A percentile compares a stretch with the other conserved stretches of the same genome.
These are phyloP conservation scores for Porogramme epimiltina DNA, from an alignment of 1,284 basidiomycete genomes.

Conservation along the genomic window DNA sequence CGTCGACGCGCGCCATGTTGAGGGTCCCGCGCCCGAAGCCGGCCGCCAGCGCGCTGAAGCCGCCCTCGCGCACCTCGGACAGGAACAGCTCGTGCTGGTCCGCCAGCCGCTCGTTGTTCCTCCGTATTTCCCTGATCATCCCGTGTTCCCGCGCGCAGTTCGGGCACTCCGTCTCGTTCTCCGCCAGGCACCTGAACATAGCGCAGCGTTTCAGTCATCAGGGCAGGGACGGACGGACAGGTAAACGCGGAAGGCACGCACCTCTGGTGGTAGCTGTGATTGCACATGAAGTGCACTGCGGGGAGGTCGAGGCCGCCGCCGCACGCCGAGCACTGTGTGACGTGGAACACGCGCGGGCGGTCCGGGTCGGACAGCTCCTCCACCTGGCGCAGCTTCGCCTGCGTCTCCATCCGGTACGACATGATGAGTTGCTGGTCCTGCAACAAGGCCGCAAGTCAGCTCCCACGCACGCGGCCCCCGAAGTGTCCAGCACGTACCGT, in stretches of 20 bases:
- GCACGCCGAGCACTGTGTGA: conserved; percentile 89
- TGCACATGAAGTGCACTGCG: conserved; percentile 97
- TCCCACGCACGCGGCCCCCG: no score
- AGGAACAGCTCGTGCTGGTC: conserved; percentile 91
- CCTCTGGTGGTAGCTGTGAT: conserved; percentile 96
- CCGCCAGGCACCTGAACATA: conserved; percentile 71
- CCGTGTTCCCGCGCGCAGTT: conserved; percentile 85
- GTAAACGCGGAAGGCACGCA: no score
- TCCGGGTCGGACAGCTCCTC: conserved; percentile 76
- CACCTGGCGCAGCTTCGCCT: conserved; percentile 81
- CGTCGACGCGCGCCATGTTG: conserved; percentile 39
- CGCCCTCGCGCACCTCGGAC: conserved; percentile 81
- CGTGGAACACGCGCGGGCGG: conserved; percentile 88
- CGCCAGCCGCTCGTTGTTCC: conserved; percentile 80
- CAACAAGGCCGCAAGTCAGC: no score
- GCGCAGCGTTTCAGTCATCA: not conserved
- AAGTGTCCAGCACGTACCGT: conserved; percentile 55
- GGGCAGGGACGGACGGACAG: no score
- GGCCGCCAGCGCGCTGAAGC: conserved; percentile 80
- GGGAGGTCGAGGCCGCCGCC: conserved; percentile 89
- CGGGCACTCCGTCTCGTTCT: conserved; percentile 88
- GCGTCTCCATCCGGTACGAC: conserved; percentile 87
- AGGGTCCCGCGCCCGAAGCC: conserved; percentile 81
- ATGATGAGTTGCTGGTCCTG: conserved; percentile 84
- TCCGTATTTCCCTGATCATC: conserved; percentile 86